phyloP scores from a whole-genome alignment of 2,329 filamentous ascomycete genomes.

The Raffaelea albimanens region DNA sequence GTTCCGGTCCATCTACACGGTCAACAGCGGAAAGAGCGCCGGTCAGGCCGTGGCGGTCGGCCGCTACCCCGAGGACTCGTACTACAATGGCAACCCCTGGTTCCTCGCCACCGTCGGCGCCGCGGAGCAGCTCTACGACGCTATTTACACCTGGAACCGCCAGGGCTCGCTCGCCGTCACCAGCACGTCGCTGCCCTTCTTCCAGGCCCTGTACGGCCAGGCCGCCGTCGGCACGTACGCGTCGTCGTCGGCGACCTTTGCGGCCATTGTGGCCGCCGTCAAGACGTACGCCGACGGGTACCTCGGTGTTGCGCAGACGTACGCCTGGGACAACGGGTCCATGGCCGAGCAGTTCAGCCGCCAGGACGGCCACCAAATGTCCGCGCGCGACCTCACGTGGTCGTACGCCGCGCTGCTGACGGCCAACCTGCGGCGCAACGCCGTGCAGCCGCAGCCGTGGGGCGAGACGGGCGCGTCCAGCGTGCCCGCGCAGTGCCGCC shows the following conservation, averaged over 20 bases:
- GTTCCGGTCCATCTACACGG: slow-evolving; percentile 57
- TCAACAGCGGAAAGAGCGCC: slow-evolving; percentile 56
- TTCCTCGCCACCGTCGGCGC: slow-evolving; percentile 61
- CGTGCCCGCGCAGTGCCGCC: slow-evolving; percentile 39
- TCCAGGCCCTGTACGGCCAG: slow-evolving; percentile 52
- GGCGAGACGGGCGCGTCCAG: slow-evolving; percentile 22
- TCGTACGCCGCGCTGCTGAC: slow-evolving; percentile 64
- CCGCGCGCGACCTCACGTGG: slow-evolving; percentile 62
- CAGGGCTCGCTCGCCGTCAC: slow-evolving; percentile 56
- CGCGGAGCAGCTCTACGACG: slow-evolving; percentile 72
- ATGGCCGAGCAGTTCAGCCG: slow-evolving; percentile 59
- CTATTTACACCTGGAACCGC: slow-evolving; percentile 60
- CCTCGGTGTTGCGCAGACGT: slow-evolving; percentile 50
- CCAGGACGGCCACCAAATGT: slow-evolving; percentile 40
- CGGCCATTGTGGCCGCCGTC: slow-evolving; percentile 45
- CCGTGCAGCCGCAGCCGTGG: slow-evolving; percentile 43
- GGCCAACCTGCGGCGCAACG: slow-evolving; percentile 45
- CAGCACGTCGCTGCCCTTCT: slow-evolving; percentile 58
- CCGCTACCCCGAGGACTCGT: slow-evolving; percentile 62
- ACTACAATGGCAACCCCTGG: slow-evolving; percentile 76
- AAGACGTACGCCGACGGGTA: slow-evolving; percentile 52
- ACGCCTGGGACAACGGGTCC: slow-evolving; percentile 52
- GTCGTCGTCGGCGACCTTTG: slow-evolving; percentile 29
- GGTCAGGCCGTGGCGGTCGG: slow-evolving; percentile 55
- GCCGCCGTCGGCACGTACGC: slow-evolving; percentile 53